These are phyloP conservation scores for Lathyrus aphaca DNA, from an alignment of 306 rosid species.

Conservation along the genomic window DNA sequence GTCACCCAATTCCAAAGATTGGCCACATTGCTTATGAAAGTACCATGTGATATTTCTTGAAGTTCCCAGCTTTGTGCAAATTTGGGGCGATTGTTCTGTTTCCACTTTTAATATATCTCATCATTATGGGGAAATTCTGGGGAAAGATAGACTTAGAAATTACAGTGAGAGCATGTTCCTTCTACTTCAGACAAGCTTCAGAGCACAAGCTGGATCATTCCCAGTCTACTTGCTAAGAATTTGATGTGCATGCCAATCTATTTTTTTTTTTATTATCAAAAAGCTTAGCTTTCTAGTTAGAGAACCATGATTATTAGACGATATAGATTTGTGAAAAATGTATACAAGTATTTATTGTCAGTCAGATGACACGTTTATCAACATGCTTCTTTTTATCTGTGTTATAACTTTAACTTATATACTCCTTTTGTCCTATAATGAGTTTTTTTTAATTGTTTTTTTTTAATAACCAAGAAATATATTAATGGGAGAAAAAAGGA, in stretches of 20 bases:
- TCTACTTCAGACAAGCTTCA: conserved; percentile 4
- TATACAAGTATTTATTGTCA: background rate
- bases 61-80: conserved; percentile 16
- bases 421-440: too few relatives aligned
- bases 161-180: background rate
- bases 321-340: background rate
- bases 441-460: too few relatives aligned
- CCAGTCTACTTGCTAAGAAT: background rate
- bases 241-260: background rate
- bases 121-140: background rate
- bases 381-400: background rate
- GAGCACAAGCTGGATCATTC: conserved; percentile 11
- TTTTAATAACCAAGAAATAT: too few relatives aligned
- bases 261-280: background rate
- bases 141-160: conserved; percentile 3
- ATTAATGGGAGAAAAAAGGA: too few relatives aligned
- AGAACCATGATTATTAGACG: background rate
- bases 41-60: conserved; percentile 18
- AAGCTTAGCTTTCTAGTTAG: conserved; percentile 9
- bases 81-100: conserved; percentile 26
- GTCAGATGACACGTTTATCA: background rate
- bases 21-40: conserved; percentile 31
- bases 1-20: conserved; percentile 26
- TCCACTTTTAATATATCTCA: background rate
- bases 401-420: too few relatives aligned